phyloP scores from a whole-genome alignment of 768 basidiomycete species.

The Lyophyllum decastes region DNA sequence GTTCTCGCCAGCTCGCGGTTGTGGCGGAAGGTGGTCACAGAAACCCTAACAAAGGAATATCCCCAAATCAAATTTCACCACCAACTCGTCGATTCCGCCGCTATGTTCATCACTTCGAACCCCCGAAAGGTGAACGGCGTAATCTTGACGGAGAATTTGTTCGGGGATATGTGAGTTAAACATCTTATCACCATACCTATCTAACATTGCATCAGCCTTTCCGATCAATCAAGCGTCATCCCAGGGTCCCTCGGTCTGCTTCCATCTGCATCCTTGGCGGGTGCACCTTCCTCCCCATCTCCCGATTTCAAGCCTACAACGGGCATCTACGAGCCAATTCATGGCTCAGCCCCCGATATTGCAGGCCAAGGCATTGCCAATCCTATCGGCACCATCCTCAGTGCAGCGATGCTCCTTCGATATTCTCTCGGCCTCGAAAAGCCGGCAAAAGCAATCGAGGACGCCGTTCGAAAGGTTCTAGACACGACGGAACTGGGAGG shows the following conservation, averaged over 20 bases:
- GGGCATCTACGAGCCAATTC: constrained; percentile 97
- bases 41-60: constrained; percentile 82
- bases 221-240: constrained; percentile 96
- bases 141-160: constrained; percentile 92
- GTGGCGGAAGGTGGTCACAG: constrained; percentile 92
- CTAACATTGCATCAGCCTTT: constrained; percentile 58
- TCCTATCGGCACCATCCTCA: constrained; percentile 93
- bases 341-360: constrained; percentile 94
- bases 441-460: constrained; percentile 84
- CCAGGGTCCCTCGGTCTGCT: constrained; percentile 96
- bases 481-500: constrained; percentile 74
- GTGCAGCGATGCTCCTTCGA: constrained; percentile 88
- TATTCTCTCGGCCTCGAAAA: constrained; percentile 91
- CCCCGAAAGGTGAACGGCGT: constrained; percentile 95
- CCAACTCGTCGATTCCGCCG: constrained; percentile 91
- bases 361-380: constrained; percentile 94
- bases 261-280: constrained; percentile 95
- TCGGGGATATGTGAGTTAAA: constrained; percentile 89
- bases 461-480: constrained; percentile 87
- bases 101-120: constrained; percentile 91
- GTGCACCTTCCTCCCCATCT: constrained; percentile 69
- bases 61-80: constrained; percentile 88
- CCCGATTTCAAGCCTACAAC: constrained; percentile 73
- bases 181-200: not conserved
- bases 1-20: constrained; percentile 93